Evolutionary conservation across 305 asterid genomes (phyloP), one percentile per base, ranked within the genome.

Genomic region (Rubia tinctorum): DNA sequence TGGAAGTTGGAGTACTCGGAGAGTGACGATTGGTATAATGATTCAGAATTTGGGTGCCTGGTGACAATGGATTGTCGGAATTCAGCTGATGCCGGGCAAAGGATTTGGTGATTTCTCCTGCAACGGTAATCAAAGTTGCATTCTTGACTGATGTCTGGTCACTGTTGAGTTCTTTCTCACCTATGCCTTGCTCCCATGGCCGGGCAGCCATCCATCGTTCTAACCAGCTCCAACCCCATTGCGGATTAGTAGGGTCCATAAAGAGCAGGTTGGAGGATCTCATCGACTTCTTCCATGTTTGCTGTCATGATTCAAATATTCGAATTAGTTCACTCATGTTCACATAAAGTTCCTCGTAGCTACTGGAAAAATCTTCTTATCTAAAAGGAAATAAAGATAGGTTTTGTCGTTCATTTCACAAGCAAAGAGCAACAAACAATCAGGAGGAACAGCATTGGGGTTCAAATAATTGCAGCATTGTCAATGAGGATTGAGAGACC

Each of bases 151-250:
- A 86, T 70, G 42, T 23, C 30, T 80, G 81, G 55, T 89, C 93
- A 0, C 61, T 77, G 71, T 82, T 87, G n/a, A 63, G 80, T 78
- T 87, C 97, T 84, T 88, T 87, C 73, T 91, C 96, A 0, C 81
- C 22, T 7, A 76, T 53, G 63, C 76, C 76, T 53, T 80, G 88
- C 68, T 90, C 95, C 86, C 80, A 88, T 66, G 97, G 91, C 25
- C 84, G 89, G 66, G 91, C 86, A 20, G 97, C 97, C 88, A 86
- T 88, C 94, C 92, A 90, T 13, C 98, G 89, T 76, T 95, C 99
- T 69, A 92, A 68, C 98, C 99, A 95, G 86, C 99, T 95, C 99
- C 99, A 95, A 6, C 98, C 99, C 98, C 99, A 92, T 44, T 92
- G 97, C 68, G 97, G 98, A 81, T 95, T 95, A 12, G 96, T 90